Base-by-base conservation (phyloP, 2,329 filamentous ascomycete genomes). In the Hyphodiscus sp. region DNA sequence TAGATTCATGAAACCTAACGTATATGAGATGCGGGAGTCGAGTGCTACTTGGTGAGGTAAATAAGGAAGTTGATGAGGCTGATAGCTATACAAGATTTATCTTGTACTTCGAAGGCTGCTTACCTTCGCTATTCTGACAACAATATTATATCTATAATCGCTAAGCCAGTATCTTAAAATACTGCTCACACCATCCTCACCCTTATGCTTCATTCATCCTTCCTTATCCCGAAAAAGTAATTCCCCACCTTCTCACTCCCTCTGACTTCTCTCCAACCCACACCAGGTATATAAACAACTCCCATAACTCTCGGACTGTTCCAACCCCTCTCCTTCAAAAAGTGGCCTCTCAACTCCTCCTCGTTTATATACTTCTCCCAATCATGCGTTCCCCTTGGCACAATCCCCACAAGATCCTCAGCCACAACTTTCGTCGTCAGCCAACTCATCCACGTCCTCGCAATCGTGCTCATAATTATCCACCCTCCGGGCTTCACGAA, bases 361-460 rank as follows among this genome's bases (percentile, higher is more conserved):
- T 89, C 87, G 67, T 96, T 94, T 61, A 99, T 85, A 72, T 97
- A 99, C 74, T 97, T 95, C 58, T 78, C 78, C 94, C 94, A 99
- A 69, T 96, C 91, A 72, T 99, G 94, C 46, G 94, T 99, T 1
- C 94, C 94, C 59, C 81, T 82, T 10, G 94, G 94, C 53, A 99
- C 94, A 57, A 97, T 89, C 5, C 88, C 78, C 68, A 95, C 64
- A 54, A 96, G 68, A 72, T 94, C 89, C 73, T 99, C 94, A 0
- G 94, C 94, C 58, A 96, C 78, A 20, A 97, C 74, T 65, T 96
- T 96, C 2, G 95, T 99, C 13, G 92, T 91, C 46, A 96, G 71
- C 86, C 90, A 99, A 62, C 89, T 94, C 57, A 83, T 83, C 79
- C 89, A 88, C 1, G 90, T 95, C 58, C 94, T 78, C 49, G 94